Evolutionary conservation across 225 moss, liverwort and hornwort genomes (phyloP), one percentile per base, ranked within the genome.

Genomic region (Asterella californica): DNA sequence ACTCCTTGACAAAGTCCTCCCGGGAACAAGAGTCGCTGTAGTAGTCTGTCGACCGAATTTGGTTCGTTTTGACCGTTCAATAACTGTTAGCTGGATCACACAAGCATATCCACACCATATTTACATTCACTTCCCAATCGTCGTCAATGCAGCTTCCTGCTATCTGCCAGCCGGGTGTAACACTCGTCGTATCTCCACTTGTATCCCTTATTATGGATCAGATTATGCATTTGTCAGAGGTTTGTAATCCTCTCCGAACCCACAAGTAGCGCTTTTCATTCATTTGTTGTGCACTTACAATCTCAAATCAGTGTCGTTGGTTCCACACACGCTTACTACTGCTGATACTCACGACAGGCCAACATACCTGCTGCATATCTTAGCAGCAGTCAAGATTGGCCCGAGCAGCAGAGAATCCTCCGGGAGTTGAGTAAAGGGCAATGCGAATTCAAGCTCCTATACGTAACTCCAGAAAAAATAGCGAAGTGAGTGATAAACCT

Each of bases 171-270:
- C 88, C 83, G 74, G 97, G 97, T 74, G 90, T 94, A 38, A 91
- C 97, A 47, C 84, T 97, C 81, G 97, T 97, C 61, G 88, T 97
- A 59, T 97, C 94, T 76, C 97, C 97, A 54, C 86, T 97, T 53
- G 94, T 97, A 48, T 97, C 97, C 78, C 90, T 97, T 27, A 97
- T 97, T 50, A 92, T 93, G 97, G 97, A 97, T 86, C 97, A 97
- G 82, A 97, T 97, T 76, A 97, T 97, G 97, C 97, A 97, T 81
- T 89, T 97, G 71, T 91, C 92, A 74, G 93, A 97, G 97, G 97
- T 94, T 75, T 18, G 85, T 85, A 36, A 64, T 61, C 34, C 72
- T 48, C 59, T 47, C n/a, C 45, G 14, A 71, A n/a, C n/a, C n/a
- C 27, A 48, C 29, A 38, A 22, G 30, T 49, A n/a, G n/a, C 4